These are phyloP conservation scores for Termitomyces sp. DNA, from an alignment of 768 basidiomycete species.

Conservation along the genomic window DNA sequence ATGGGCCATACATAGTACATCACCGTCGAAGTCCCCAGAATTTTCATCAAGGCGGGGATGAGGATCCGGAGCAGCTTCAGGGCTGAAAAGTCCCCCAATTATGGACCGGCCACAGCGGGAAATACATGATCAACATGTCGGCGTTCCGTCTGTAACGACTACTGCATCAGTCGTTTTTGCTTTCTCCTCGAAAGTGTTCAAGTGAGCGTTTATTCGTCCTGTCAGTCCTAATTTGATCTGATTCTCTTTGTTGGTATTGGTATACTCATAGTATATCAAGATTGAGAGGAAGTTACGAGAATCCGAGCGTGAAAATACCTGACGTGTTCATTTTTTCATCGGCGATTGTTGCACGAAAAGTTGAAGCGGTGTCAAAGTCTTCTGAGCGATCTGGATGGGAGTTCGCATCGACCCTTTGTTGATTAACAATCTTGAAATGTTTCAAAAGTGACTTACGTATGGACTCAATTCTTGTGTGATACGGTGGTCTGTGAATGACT, in stretches of 20 bases:
- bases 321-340: neutral
- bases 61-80: neutral
- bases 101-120: constrained; percentile 3
- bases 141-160: too few species aligned
- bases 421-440: constrained; percentile 11
- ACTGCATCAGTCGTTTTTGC: constrained; percentile 8
- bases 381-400: neutral
- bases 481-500: too few species aligned
- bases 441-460: constrained; percentile 2
- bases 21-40: too few species aligned
- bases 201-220: neutral
- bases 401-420: too few species aligned
- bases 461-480: neutral
- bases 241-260: neutral
- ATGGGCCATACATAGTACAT: too few species aligned
- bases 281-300: neutral
- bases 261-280: constrained; percentile 2
- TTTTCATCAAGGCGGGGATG: neutral
- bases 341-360: neutral
- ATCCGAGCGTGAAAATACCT: neutral
- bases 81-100: neutral
- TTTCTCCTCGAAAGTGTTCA: too few species aligned
- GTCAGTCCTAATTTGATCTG: neutral
- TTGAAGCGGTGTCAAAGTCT: constrained; percentile 3
- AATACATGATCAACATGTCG: too few species aligned